These are phyloP conservation scores for Penstemon eatonii DNA, from an alignment of 257 asterid genomes.

Conservation along the genomic window DNA sequence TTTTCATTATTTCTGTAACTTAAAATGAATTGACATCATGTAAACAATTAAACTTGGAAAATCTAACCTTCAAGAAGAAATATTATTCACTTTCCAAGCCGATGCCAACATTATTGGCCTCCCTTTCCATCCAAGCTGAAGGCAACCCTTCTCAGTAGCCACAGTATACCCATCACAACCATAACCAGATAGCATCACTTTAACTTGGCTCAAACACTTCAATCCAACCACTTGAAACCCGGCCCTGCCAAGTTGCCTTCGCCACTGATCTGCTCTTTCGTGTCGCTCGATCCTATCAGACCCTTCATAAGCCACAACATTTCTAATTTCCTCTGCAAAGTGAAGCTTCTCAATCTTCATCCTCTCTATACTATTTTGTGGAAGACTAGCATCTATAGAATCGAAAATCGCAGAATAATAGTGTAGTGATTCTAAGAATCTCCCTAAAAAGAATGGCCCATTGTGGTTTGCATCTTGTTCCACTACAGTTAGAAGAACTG, in stretches of 20 bases:
- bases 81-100: conserved; percentile 48
- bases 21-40: too few species aligned
- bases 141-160: conserved; percentile 53
- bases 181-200: conserved; percentile 39
- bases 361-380: conserved; percentile 39
- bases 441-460: conserved; percentile 57
- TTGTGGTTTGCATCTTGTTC: conserved; percentile 73
- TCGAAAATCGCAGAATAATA: conserved; percentile 65
- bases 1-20: too few species aligned
- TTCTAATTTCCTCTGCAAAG: conserved; percentile 48
- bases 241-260: conserved; percentile 53
- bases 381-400: conserved; percentile 51
- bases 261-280: conserved; percentile 65
- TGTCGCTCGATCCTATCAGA: conserved; percentile 55
- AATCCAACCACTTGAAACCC: conserved; percentile 50
- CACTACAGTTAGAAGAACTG: conserved; percentile 47
- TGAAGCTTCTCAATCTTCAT: conserved; percentile 46
- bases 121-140: conserved; percentile 74
- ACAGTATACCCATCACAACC: conserved; percentile 52
- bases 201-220: conserved; percentile 39
- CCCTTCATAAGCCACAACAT: conserved; percentile 58
- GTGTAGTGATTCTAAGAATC: conserved; percentile 63
- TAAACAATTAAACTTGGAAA: too few species aligned
- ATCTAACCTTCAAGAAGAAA: conserved; percentile 1
- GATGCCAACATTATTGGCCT: conserved; percentile 64